Conservation (phyloP, 805 yeast species). For the Danielia reshetovae region DNA sequence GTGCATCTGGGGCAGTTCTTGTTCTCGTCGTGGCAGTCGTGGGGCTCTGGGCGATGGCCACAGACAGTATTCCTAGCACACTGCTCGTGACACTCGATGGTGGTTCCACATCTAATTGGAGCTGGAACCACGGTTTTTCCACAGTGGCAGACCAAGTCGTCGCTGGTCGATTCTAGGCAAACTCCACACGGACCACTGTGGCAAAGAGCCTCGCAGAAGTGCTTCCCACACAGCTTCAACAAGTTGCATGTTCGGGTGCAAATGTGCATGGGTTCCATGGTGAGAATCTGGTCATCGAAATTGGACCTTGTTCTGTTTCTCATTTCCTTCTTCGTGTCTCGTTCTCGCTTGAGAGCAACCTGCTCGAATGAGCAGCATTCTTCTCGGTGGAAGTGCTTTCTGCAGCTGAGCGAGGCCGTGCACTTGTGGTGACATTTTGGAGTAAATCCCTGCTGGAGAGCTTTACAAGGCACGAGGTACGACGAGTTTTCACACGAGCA, state of each 20-base stretch:
- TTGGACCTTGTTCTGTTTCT: slow-evolving; percentile 41
- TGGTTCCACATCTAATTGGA: slow-evolving; percentile 82
- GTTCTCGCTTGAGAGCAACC: slow-evolving; percentile 51
- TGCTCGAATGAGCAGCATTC: slow-evolving; percentile 70
- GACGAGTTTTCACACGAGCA: slow-evolving; percentile 62
- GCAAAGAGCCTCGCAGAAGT: slow-evolving; percentile 65
- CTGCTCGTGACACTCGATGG: slow-evolving; percentile 57
- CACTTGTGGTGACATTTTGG: slow-evolving; percentile 74
- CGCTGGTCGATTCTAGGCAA: slow-evolving; percentile 75
- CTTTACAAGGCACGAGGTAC: slow-evolving; percentile 63
- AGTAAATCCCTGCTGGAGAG: slow-evolving; percentile 43
- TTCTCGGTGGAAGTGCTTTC: slow-evolving; percentile 70
- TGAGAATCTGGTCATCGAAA: slow-evolving; percentile 47
- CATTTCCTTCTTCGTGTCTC: slow-evolving; percentile 48
- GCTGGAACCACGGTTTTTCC: slow-evolving; percentile 75
- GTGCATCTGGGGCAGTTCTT: slow-evolving; percentile 77
- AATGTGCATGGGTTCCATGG: slow-evolving; percentile 68
- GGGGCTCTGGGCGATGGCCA: slow-evolving; percentile 70
- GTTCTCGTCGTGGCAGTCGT: slow-evolving; percentile 69
- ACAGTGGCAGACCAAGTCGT: slow-evolving; percentile 76
- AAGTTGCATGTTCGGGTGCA: slow-evolving; percentile 67
- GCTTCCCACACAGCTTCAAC: slow-evolving; percentile 56
- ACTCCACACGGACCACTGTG: slow-evolving; percentile 80
- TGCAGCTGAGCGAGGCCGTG: slow-evolving; percentile 69
- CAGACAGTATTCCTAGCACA: slow-evolving; percentile 58